These are phyloP conservation scores for Geotrichum restrictum DNA, from an alignment of 1,139 yeast species.

Conservation along the genomic window DNA sequence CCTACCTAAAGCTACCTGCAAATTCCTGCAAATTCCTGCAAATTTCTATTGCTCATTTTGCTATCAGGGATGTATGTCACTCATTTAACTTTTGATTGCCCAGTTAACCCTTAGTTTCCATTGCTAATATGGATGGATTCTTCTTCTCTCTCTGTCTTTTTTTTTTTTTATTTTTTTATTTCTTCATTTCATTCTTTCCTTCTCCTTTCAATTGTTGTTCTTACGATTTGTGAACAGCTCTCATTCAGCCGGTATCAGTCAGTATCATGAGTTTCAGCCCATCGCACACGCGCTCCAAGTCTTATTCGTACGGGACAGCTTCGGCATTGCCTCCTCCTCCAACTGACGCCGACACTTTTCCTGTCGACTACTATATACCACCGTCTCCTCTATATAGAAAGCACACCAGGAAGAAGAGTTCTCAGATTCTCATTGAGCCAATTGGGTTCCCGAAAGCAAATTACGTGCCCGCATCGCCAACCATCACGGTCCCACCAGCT, in stretches of 20 bases:
- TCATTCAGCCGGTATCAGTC: background rate
- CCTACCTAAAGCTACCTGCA: too few species aligned
- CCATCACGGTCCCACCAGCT: slow-evolving; percentile 19
- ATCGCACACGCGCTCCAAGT: slow-evolving; percentile 19
- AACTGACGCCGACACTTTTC: slow-evolving; percentile 16
- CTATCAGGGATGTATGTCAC: background rate
- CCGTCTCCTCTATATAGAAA: slow-evolving; percentile 29
- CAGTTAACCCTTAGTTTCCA: background rate
- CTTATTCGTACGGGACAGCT: slow-evolving; percentile 11
- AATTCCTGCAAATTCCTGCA: slow-evolving; percentile 2
- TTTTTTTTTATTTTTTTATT: background rate
- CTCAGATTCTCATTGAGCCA: slow-evolving; percentile 39
- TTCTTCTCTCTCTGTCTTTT: background rate
- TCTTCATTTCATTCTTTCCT: background rate
- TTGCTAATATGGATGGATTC: background rate
- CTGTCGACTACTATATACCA: slow-evolving; percentile 15
- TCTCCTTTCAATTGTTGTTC: background rate
- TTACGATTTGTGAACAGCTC: too few species aligned
- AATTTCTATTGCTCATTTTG: background rate
- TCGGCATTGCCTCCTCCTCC: slow-evolving; percentile 14
- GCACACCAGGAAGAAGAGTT: slow-evolving; percentile 35
- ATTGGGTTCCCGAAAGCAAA: slow-evolving; percentile 22
- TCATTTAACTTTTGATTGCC: slow-evolving; percentile 2
- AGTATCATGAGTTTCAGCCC: slow-evolving; percentile 15
- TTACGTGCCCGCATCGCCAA: slow-evolving; percentile 20